phyloP scores from a whole-genome alignment of 805 yeast species.

The Kodamaea leandrae region DNA sequence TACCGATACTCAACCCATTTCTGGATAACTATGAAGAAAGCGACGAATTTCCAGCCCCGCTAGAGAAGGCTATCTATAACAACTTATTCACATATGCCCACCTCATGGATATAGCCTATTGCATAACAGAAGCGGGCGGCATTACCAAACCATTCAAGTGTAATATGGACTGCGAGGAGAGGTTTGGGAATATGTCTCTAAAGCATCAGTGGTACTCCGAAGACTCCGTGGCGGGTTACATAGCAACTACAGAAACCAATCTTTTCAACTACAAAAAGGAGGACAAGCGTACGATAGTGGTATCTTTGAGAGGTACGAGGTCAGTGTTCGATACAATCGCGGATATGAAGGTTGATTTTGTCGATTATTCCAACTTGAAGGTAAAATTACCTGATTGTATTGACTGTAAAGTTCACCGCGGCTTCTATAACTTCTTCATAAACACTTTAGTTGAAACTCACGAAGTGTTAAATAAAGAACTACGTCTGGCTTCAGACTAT shows the following conservation, averaged over 20 bases:
- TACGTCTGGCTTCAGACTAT: constrained; percentile 16
- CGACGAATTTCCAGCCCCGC: not conserved
- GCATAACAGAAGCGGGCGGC: constrained; percentile 29
- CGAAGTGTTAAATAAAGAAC: constrained; percentile 17
- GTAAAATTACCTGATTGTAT: constrained; percentile 27
- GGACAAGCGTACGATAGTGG: constrained; percentile 26
- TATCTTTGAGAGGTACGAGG: constrained; percentile 44
- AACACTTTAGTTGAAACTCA: constrained; percentile 28
- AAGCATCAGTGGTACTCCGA: constrained; percentile 42
- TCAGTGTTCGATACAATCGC: constrained; percentile 39
- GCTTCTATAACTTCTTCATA: constrained; percentile 26
- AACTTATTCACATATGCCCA: constrained; percentile 39
- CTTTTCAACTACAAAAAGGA: constrained; percentile 18
- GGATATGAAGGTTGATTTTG: constrained; percentile 39
- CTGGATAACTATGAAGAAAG: not conserved
- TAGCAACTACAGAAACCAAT: constrained; percentile 30
- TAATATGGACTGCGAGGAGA: constrained; percentile 30
- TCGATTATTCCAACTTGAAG: constrained; percentile 23
- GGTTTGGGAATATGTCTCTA: constrained; percentile 37
- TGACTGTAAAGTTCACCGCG: constrained; percentile 38
- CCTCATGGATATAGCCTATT: constrained; percentile 43
- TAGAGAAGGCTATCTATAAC: constrained; percentile 18
- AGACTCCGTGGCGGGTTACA: constrained; percentile 39
- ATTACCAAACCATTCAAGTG: constrained; percentile 41
- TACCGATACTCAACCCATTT: not conserved